Percentiles rank a stretch among this genome's conserved stretches.
Evolutionary conservation across 768 basidiomycete genomes (phyloP).

Genomic region (Lentinula lateritia): DNA sequence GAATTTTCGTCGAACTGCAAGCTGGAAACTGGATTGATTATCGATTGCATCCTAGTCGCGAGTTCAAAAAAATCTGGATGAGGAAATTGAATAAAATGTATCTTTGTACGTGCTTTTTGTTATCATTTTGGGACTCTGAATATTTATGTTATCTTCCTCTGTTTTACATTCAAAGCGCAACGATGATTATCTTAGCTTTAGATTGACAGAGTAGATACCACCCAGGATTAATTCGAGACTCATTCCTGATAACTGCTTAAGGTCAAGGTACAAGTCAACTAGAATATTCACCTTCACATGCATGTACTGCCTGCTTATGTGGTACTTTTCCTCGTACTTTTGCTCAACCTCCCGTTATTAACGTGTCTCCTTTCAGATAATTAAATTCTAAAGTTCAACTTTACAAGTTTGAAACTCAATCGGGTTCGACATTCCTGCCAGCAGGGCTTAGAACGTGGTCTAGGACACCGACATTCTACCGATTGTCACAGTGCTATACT

Average conservation of each 20-base stretch:
- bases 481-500: neutral
- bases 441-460: neutral
- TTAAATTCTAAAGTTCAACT: neutral
- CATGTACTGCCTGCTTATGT: too few relatives aligned
- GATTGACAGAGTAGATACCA: too few relatives aligned
- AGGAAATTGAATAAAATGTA: too few relatives aligned
- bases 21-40: neutral
- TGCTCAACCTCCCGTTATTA: neutral
- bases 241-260: too few relatives aligned
- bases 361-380: neutral
- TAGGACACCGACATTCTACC: neutral
- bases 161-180: too few relatives aligned
- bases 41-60: neutral
- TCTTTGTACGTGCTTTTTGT: too few relatives aligned
- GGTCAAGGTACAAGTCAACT: too few relatives aligned
- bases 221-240: too few relatives aligned
- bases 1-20: neutral
- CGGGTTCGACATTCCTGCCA: neutral
- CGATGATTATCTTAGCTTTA: too few relatives aligned
- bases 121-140: too few relatives aligned
- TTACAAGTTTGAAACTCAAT: neutral
- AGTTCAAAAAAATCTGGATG: too few relatives aligned
- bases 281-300: neutral
- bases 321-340: neutral
- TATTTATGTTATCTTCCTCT: too few relatives aligned